These are phyloP conservation scores for Clarireedia monteithiana DNA, from an alignment of 2,329 filamentous ascomycete species.

Conservation along the genomic window DNA sequence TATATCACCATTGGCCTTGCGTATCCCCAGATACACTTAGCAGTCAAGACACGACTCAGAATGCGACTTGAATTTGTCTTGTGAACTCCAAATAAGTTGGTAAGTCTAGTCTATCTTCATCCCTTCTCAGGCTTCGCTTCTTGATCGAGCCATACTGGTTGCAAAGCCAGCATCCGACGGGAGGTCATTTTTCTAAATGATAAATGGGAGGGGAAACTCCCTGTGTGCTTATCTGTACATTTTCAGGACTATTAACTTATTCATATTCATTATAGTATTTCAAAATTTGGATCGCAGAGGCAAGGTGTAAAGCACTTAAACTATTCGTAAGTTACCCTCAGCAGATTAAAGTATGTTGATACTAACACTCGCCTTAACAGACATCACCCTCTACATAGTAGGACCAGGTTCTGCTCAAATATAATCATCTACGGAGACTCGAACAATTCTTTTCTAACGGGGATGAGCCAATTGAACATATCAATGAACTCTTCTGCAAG, in stretches of 20 bases:
- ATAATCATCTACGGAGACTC: constrained; percentile 1
- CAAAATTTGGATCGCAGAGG: neutral
- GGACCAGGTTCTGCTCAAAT: neutral
- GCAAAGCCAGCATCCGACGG: constrained; percentile 8
- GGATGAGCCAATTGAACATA: neutral
- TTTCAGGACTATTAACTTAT: constrained; percentile 9
- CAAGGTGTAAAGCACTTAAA: neutral
- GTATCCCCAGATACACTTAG: constrained; percentile 7
- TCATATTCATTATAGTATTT: neutral
- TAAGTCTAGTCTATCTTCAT: constrained; percentile 18
- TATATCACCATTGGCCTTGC: constrained; percentile 16
- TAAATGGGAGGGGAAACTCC: constrained; percentile 18
- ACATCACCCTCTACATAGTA: neutral
- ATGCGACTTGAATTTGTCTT: constrained; percentile 15
- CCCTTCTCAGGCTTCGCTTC: neutral
- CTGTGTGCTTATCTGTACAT: constrained; percentile 10
- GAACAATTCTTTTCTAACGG: neutral
- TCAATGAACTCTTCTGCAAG: constrained; percentile 3
- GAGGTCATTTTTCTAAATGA: constrained; percentile 8
- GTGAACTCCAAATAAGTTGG: constrained; percentile 16
- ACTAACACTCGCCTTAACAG: neutral
- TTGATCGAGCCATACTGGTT: constrained; percentile 9
- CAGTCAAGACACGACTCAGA: constrained; percentile 15
- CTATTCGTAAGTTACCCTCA: neutral
- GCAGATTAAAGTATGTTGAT: neutral